These are phyloP conservation scores for Allodekkera sacchari DNA, from an alignment of 805 yeast species.

Conservation along the genomic window DNA sequence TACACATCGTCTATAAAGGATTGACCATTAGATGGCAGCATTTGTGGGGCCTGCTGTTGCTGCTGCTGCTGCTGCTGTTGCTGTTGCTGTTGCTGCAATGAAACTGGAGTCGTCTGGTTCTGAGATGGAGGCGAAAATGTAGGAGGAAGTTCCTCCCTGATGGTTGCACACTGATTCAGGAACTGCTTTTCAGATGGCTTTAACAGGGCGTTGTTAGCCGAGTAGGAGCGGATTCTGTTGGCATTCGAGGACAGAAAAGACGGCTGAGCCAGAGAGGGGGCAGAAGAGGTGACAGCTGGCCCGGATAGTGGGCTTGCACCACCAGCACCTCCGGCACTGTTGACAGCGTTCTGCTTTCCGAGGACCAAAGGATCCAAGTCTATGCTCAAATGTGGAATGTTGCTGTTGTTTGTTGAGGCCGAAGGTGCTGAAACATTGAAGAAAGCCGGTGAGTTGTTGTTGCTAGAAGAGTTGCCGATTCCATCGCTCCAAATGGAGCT, in stretches of 20 bases:
- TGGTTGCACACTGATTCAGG: constrained; percentile 17
- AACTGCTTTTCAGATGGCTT: constrained; percentile 22
- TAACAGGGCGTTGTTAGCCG: constrained; percentile 29
- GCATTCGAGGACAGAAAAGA: constrained; percentile 6
- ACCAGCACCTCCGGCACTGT: not conserved
- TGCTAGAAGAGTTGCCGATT: too few relatives aligned
- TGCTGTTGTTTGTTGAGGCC: constrained; percentile 14
- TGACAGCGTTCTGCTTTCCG: not conserved
- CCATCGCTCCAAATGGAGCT: constrained; percentile 57
- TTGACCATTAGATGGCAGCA: not conserved
- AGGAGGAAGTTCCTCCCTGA: constrained; percentile 14
- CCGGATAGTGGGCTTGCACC: constrained; percentile 4
- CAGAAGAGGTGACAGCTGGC: constrained; percentile 14
- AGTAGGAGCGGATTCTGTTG: constrained; percentile 41
- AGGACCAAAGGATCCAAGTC: constrained; percentile 16
- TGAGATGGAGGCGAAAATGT: constrained; percentile 2
- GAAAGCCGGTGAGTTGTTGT: constrained; percentile 15
- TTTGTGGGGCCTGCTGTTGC: too few relatives aligned
- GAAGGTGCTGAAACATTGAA: constrained; percentile 4
- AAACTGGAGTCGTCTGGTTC: not conserved
- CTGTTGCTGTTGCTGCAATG: constrained; percentile 6
- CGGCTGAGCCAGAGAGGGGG: constrained; percentile 12
- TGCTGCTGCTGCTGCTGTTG: constrained; percentile 9
- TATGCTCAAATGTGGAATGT: constrained; percentile 19
- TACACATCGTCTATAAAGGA: too few relatives aligned